Conservation (phyloP, 2,329 filamentous ascomycete genomes). For the Sporothrix pallida region DNA sequence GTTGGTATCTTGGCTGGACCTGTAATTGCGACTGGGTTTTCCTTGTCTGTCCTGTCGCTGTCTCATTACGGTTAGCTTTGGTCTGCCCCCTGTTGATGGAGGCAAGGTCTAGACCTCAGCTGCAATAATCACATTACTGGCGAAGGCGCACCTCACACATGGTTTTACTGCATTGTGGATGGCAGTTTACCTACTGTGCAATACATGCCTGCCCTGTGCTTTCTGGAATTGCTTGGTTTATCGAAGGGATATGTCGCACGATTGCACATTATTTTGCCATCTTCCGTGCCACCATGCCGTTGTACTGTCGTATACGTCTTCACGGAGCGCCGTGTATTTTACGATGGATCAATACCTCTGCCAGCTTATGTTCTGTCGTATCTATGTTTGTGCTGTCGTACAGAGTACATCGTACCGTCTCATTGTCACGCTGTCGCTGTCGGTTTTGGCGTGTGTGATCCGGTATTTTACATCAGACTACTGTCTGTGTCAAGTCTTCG, state of each 20-base stretch:
- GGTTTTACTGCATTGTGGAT: not conserved
- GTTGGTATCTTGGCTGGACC: not conserved
- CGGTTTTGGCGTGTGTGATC: not conserved
- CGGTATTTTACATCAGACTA: not conserved
- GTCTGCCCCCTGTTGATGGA: not conserved
- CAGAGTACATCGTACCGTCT: not conserved
- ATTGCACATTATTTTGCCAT: not conserved
- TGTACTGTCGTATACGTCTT: not conserved
- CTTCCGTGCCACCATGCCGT: not conserved
- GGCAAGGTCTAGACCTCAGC: slow-evolving; percentile 11
- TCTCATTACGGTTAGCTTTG: not conserved
- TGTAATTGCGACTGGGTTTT: not conserved
- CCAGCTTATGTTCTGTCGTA: too few relatives aligned
- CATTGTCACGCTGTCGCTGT: not conserved
- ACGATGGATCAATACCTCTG: too few relatives aligned
- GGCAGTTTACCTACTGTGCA: not conserved
- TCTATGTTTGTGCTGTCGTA: too few relatives aligned
- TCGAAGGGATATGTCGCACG: not conserved
- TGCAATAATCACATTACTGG: not conserved
- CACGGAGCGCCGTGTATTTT: too few relatives aligned
- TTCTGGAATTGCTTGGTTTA: not conserved
- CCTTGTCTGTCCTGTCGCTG: not conserved
- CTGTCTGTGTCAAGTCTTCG: not conserved
- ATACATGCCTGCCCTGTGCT: not conserved
- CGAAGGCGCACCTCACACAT: not conserved